Evolutionary conservation across 2,329 filamentous ascomycete genomes (phyloP).

Genomic region (Alternaria solani): DNA sequence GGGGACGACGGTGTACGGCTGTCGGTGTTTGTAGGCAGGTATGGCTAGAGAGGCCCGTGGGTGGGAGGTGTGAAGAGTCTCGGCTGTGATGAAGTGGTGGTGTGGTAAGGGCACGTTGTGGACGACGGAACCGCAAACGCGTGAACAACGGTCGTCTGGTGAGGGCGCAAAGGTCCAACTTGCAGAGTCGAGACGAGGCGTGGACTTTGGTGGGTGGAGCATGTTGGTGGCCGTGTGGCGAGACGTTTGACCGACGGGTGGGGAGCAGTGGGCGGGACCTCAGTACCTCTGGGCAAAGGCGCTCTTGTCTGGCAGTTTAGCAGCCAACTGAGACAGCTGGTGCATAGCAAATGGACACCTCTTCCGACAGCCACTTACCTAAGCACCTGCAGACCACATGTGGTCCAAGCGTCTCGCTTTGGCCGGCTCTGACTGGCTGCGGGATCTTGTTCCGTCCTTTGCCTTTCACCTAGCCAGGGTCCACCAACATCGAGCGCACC

Average conservation of each 20-base stretch:
- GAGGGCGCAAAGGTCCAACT: constrained; percentile 2
- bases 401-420: constrained; percentile 2
- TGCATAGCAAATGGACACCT: constrained; percentile 4
- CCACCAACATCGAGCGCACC: constrained; percentile 6
- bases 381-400: background rate
- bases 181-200: constrained; percentile 5
- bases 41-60: background rate
- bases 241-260: constrained; percentile 5
- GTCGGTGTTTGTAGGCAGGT: background rate
- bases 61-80: background rate
- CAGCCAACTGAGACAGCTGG: background rate
- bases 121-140: background rate
- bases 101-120: background rate
- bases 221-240: constrained; percentile 2
- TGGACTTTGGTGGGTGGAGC: constrained; percentile 6
- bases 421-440: constrained; percentile 10
- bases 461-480: constrained; percentile 11
- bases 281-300: background rate
- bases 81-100: background rate
- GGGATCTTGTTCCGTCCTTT: constrained; percentile 11
- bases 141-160: background rate
- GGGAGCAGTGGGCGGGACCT: background rate
- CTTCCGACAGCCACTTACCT: constrained; percentile 1
- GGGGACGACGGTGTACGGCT: background rate
- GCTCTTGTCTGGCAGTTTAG: background rate